These are phyloP conservation scores for Anacardium occidentale DNA, from an alignment of 345 rosid genomes.

Conservation along the genomic window DNA sequence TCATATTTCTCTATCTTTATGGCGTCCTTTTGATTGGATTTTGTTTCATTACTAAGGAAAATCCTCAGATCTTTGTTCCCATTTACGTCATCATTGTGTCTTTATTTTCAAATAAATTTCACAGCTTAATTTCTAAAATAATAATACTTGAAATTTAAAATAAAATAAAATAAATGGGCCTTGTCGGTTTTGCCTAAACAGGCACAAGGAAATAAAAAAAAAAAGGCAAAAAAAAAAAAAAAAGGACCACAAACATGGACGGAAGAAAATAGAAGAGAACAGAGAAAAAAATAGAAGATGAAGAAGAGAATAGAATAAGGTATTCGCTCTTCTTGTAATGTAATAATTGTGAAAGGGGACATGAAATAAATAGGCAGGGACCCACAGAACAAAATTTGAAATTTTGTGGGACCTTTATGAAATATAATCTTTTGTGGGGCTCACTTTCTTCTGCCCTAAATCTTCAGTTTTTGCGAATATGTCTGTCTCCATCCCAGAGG, in stretches of 20 bases:
- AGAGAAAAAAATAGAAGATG: neutral
- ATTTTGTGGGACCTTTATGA: slow-evolving; percentile 11
- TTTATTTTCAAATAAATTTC: neutral
- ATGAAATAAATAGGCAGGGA: slow-evolving; percentile 19
- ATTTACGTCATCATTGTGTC: slow-evolving; percentile 12
- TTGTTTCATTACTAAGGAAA: slow-evolving; percentile 47
- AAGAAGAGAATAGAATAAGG: neutral
- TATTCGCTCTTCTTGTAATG: neutral
- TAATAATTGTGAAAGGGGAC: slow-evolving; percentile 22
- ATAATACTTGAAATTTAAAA: too few relatives aligned
- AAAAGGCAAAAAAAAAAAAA: neutral
- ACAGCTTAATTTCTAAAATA: too few relatives aligned
- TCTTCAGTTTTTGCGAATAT: slow-evolving; percentile 30
- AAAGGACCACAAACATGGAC: slow-evolving; percentile 14
- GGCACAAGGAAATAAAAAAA: slow-evolving; percentile 17
- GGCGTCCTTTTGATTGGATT: slow-evolving; percentile 18
- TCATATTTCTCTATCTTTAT: slow-evolving; percentile 14
- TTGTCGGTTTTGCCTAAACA: neutral
- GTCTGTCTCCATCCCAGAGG: slow-evolving; percentile 19
- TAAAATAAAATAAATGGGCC: too few relatives aligned
- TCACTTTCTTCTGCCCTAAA: slow-evolving; percentile 15
- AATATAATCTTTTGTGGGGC: slow-evolving; percentile 24
- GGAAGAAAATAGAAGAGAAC: too few relatives aligned
- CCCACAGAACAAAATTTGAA: slow-evolving; percentile 3
- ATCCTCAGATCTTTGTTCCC: slow-evolving; percentile 34